Conservation (phyloP, 768 basidiomycete species). For the Lentinula guzmanii region DNA sequence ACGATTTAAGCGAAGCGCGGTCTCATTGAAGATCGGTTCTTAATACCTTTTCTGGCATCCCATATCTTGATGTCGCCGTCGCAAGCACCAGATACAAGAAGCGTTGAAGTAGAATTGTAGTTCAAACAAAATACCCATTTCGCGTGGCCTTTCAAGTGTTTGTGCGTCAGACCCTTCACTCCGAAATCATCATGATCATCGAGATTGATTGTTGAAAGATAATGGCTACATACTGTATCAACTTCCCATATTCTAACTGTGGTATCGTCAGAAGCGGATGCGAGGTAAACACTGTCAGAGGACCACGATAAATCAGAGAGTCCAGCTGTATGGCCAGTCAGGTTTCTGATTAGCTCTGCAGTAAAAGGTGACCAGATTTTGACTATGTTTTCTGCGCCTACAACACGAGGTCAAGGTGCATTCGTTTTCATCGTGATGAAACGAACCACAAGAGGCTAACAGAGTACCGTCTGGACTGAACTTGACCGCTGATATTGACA, state of each 20-base stretch:
- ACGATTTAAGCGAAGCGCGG: neutral
- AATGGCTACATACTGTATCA: conserved; percentile 51
- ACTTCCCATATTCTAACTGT: conserved; percentile 89
- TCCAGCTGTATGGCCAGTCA: conserved; percentile 74
- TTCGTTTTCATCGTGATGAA: neutral
- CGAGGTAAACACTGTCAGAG: conserved; percentile 72
- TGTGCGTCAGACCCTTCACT: conserved; percentile 60
- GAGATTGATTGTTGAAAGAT: neutral
- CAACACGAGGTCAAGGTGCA: conserved; percentile 9
- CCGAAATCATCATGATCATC: conserved; percentile 4
- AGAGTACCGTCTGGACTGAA: conserved; percentile 86
- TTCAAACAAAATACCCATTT: conserved; percentile 91
- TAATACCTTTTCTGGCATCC: conserved; percentile 75
- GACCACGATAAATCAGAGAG: conserved; percentile 91
- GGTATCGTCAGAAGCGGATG: conserved; percentile 90
- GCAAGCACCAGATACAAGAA: conserved; percentile 88
- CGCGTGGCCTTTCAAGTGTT: conserved; percentile 73
- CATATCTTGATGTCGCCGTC: conserved; percentile 93
- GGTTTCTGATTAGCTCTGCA: conserved; percentile 68
- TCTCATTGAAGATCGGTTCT: neutral
- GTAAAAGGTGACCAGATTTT: conserved; percentile 84
- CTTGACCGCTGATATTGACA: conserved; percentile 82
- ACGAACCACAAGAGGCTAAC: conserved; percentile 79
- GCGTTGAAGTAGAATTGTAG: conserved; percentile 81
- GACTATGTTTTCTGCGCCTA: conserved; percentile 72